These are phyloP conservation scores for Ceratobasidium theobromae DNA, from an alignment of 1,284 basidiomycete genomes.

Conservation along the genomic window DNA sequence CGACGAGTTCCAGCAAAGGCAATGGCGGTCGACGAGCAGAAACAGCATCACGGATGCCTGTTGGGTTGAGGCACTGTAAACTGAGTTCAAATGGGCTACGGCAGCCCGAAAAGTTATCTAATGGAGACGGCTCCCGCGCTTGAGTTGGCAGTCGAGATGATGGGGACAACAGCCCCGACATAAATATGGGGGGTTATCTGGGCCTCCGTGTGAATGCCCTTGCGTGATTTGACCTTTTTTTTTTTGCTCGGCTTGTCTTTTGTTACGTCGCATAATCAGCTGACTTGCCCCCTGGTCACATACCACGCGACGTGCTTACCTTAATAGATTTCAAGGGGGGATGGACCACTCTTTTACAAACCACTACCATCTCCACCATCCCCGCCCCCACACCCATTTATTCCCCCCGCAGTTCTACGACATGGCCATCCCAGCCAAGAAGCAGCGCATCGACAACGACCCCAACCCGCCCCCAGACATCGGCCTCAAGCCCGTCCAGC, in stretches of 20 bases:
- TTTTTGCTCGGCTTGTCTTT: conserved; percentile 15
- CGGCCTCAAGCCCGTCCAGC: conserved; percentile 66
- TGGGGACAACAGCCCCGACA: neutral
- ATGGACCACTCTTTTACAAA: conserved; percentile 21
- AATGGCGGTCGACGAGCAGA: neutral
- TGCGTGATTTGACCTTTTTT: conserved; percentile 26
- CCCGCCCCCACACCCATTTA: conserved; percentile 43
- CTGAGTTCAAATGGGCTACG: conserved; percentile 19
- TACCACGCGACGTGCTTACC: conserved; percentile 30
- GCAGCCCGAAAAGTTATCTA: conserved; percentile 4
- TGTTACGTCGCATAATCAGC: conserved; percentile 31
- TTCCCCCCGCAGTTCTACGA: conserved; percentile 38
- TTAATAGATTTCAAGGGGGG: conserved; percentile 7
- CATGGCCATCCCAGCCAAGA: conserved; percentile 62
- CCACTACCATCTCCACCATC: conserved; percentile 37
- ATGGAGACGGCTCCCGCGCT: neutral
- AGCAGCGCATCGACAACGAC: conserved; percentile 65
- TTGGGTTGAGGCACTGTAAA: neutral
- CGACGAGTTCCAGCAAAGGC: neutral
- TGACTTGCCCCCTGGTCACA: conserved; percentile 31
- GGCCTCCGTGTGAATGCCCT: conserved; percentile 5
- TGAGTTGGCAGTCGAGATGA: conserved; percentile 22
- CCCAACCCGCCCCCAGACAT: conserved; percentile 52
- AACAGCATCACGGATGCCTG: neutral
- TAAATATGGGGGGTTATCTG: conserved; percentile 4